phyloP scores from a whole-genome alignment of 164 flowering plant species.

The Stephania cephalantha region DNA sequence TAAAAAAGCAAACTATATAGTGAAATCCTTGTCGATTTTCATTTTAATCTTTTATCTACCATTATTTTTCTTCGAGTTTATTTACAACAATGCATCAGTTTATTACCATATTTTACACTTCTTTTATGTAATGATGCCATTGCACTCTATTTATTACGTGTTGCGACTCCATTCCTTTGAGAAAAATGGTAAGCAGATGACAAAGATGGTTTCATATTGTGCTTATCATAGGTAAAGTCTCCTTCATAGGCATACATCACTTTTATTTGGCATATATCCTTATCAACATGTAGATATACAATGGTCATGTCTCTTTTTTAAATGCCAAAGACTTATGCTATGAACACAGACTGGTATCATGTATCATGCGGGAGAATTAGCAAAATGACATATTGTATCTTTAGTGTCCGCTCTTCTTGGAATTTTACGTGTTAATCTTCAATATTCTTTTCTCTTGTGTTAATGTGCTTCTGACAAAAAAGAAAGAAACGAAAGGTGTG shows the following conservation, averaged over 20 bases:
- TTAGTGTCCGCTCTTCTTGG: background rate
- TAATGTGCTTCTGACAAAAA: background rate
- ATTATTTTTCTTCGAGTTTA: background rate
- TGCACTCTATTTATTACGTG: background rate
- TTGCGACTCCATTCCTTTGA: conserved; percentile 74
- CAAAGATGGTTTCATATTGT: conserved; percentile 90
- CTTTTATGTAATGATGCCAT: background rate
- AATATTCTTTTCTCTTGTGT: background rate
- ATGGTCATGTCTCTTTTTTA: background rate
- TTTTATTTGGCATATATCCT: background rate
- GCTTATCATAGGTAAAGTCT: conserved; percentile 67
- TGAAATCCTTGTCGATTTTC: no score
- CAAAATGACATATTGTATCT: background rate
- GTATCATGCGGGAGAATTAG: background rate
- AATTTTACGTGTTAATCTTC: background rate
- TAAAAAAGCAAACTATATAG: no score
- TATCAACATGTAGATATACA: background rate
- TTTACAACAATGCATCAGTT: background rate
- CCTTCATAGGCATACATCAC: background rate
- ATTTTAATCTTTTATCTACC: no score
- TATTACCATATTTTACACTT: background rate
- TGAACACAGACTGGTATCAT: background rate
- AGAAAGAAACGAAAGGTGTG: background rate
- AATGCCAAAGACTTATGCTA: background rate
- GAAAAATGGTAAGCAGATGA: conserved; percentile 69